Evolutionary conservation across 148 eudicot genomes (phyloP).

Genomic region (Cornus suecica): DNA sequence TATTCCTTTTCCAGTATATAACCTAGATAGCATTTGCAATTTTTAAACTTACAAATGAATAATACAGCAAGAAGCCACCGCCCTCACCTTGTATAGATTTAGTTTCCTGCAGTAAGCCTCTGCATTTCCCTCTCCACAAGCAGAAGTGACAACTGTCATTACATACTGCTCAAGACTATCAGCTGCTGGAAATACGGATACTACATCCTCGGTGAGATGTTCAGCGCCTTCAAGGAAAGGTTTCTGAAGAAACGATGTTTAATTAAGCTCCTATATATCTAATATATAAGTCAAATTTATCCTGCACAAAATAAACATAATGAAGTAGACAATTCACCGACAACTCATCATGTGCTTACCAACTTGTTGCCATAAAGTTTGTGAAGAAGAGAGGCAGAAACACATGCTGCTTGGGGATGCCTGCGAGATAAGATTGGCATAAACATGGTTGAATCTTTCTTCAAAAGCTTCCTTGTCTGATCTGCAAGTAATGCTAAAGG

Average conservation of each 20-base stretch:
- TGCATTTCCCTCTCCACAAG: slow-evolving; percentile 74
- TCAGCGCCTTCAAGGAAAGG: slow-evolving; percentile 84
- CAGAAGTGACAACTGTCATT: slow-evolving; percentile 53
- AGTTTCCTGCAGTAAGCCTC: slow-evolving; percentile 70
- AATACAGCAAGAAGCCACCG: background rate
- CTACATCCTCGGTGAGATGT: slow-evolving; percentile 96
- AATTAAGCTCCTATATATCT: slow-evolving; percentile 20
- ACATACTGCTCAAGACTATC: slow-evolving; percentile 86
- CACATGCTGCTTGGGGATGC: slow-evolving; percentile 68
- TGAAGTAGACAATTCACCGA: background rate
- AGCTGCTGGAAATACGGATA: slow-evolving; percentile 94
- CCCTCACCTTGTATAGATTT: slow-evolving; percentile 72
- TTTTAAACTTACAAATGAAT: background rate
- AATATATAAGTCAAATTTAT: slow-evolving; percentile 1
- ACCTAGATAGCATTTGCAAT: background rate
- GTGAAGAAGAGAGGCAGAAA: slow-evolving; percentile 90
- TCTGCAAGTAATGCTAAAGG: slow-evolving; percentile 87
- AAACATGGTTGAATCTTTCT: slow-evolving; percentile 65
- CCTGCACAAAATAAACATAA: background rate
- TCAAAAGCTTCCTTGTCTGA: slow-evolving; percentile 68
- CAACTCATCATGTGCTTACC: slow-evolving; percentile 42
- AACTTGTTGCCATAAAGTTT: slow-evolving; percentile 87
- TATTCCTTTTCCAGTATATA: background rate
- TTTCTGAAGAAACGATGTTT: slow-evolving; percentile 54
- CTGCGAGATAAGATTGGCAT: slow-evolving; percentile 79